Percentiles rank a stretch among this genome's conserved stretches.
Conservation (phyloP, 2,329 filamentous ascomycete species). For the Alternaria sp. region DNA sequence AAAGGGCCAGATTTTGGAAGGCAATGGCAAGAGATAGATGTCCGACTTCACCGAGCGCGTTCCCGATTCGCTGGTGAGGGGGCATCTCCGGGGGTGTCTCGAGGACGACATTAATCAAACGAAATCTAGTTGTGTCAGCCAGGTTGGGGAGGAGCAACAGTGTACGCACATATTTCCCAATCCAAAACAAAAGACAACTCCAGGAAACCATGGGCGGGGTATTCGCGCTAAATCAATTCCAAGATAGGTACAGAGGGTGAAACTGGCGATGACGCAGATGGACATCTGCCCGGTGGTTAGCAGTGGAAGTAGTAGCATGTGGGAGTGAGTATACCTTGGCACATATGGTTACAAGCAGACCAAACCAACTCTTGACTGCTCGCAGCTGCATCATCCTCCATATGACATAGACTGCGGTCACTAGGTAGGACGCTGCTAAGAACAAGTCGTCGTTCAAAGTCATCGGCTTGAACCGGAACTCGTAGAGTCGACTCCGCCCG, state of each 20-base stretch:
- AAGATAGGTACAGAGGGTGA: conserved; percentile 77
- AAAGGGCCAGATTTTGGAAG: conserved; percentile 70
- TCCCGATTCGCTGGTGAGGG: conserved; percentile 72
- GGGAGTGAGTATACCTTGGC: conserved; percentile 58
- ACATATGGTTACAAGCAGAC: conserved; percentile 73
- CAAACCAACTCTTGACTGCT: conserved; percentile 77
- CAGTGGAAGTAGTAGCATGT: neutral
- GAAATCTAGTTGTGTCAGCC: conserved; percentile 57
- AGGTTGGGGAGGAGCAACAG: neutral
- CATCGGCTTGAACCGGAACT: conserved; percentile 79
- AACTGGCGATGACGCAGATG: conserved; percentile 77
- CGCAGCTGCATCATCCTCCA: conserved; percentile 71
- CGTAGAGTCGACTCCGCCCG: conserved; percentile 68
- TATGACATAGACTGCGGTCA: conserved; percentile 70
- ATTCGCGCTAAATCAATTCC: conserved; percentile 78
- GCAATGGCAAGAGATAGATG: conserved; percentile 72
- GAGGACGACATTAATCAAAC: conserved; percentile 78
- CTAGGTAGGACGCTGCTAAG: conserved; percentile 68
- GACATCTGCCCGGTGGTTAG: conserved; percentile 55
- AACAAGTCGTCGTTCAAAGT: conserved; percentile 69
- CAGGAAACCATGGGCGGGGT: conserved; percentile 74
- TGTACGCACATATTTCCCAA: conserved; percentile 70
- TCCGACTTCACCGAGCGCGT: conserved; percentile 75
- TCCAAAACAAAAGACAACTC: conserved; percentile 78
- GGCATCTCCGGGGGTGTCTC: conserved; percentile 71